Base-by-base conservation (phyloP, 2,329 filamentous ascomycete species). In the Beauveria bassiana region DNA sequence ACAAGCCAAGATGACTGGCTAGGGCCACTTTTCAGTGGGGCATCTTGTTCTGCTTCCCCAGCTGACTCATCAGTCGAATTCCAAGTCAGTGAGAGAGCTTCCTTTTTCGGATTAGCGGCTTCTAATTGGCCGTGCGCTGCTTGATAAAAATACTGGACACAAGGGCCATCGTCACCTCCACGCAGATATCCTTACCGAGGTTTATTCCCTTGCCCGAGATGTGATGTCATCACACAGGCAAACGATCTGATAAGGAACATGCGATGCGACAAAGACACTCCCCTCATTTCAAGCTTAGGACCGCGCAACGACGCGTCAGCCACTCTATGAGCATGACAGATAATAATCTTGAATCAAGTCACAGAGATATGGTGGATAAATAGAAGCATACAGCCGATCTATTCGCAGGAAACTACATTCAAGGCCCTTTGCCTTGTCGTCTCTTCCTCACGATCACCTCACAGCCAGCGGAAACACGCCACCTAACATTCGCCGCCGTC, bases 401-500 rank as follows among this genome's bases (percentile, higher is more conserved):
- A n/a, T 5, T 38, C 16, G 34, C 34, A 38, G 34, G 34, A 6
- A 38, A 38, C 14, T 6, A 6, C 14, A 38, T 38, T 38, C 12
- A 16, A 16, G 14, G 12, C 4, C 34, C 34, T 38, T 16, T 24
- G 45, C 22, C 9, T 47, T 9, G 45, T 47, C 16, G 8, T 31
- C 18, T 50, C 14, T 42, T 18, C 57, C 18, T 24, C n/a, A 34
- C 16, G 16, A 14, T 26, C 14, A 53, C 34, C 46, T 43, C 9
- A 45, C 22, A 26, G 12, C 24, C 1, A 45, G 22, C 10, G 38
- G 43, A 22, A 42, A 40, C 16, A 45, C 53, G 24, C 62, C 57
- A 60, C 66, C 66, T 1, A 65, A 26, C 28, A 61, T 26, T 18
- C 10, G 64, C 64, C 3, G 45, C 50, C 3, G 62, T 46, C 28